Evolutionary conservation across 495 filamentous ascomycete genomes (phyloP), one percentile per base, ranked within the genome.

Genomic region (Aspergillus sclerotiicarbonarius): DNA sequence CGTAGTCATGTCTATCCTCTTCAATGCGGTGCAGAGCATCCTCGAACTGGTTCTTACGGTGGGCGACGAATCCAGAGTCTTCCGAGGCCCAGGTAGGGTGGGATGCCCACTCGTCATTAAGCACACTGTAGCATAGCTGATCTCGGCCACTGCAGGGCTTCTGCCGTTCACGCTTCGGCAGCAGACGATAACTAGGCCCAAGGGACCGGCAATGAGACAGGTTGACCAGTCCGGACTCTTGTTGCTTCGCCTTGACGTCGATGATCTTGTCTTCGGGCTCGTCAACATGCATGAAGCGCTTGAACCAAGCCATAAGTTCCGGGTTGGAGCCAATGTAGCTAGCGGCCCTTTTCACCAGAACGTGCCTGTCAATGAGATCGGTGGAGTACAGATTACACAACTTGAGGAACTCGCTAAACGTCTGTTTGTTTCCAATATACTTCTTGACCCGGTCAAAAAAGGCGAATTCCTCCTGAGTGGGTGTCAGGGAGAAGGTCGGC

Each of bases 81-180:
- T 99, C 95, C 1, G 92, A 97, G 1, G 93, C 95, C 95, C 95
- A 99, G 4, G 95, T 99, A 1, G 95, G 95, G 74, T 98, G 94
- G 47, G 92, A 97, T 2, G 92, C 94, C 95, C 95, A 99, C 59
- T 96, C 90, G 64, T 99, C 94, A 57, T 99, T 99, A 45, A 99
- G 80, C 0, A 98, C 94, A 45, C 84, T 80, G 54, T 87, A 82
- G 69, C 95, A 99, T 61, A 98, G 86, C 70, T 94, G 90, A 68
- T 99, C 95, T 37, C 95, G 88, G 16, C 95, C 95, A 64, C 88
- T 90, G 76, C 95, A 99, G 1, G 85, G 81, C 73, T 92, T 91
- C 41, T 91, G 83, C 6, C 90, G 84, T 70, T 97, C 94, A 48
- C 91, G 79, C 71, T 90, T 92, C 15, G 95, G 95, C 0, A 99